phyloP scores from a whole-genome alignment of 331 rosid species.

The Rosa hybrid region DNA sequence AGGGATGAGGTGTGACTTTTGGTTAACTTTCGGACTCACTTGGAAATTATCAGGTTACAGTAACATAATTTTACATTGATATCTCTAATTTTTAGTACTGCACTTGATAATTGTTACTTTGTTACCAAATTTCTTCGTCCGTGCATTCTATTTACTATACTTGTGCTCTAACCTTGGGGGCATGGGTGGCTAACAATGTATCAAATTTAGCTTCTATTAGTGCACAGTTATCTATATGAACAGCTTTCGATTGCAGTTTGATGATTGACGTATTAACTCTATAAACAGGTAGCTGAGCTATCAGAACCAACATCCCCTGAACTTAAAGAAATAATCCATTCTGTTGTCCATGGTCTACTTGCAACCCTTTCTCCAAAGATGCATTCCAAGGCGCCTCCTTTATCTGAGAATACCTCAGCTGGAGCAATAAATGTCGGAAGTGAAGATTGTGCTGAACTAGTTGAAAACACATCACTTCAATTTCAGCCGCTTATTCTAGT shows the following conservation, averaged over 20 bases:
- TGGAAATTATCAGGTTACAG: slow-evolving; percentile 36
- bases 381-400: slow-evolving; percentile 73
- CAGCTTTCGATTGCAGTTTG: background rate
- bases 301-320: slow-evolving; percentile 87
- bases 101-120: background rate
- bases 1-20: slow-evolving; percentile 40
- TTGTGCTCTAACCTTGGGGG: slow-evolving; percentile 17
- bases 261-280: slow-evolving; percentile 10
- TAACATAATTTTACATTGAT: slow-evolving; percentile 11
- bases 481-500: slow-evolving; percentile 79
- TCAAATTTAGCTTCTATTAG: background rate
- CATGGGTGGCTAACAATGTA: background rate
- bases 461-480: slow-evolving; percentile 80
- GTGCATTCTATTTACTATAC: background rate
- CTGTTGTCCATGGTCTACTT: slow-evolving; percentile 90
- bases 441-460: slow-evolving; percentile 81
- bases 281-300: slow-evolving; percentile 78
- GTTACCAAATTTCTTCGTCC: background rate
- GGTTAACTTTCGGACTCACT: slow-evolving; percentile 28
- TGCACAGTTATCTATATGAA: background rate
- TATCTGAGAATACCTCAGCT: slow-evolving; percentile 57
- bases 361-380: slow-evolving; percentile 94
- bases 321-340: slow-evolving; percentile 71
- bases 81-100: background rate
- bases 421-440: slow-evolving; percentile 50